These are phyloP conservation scores for Chiua virens DNA, from an alignment of 768 basidiomycete species.

Conservation along the genomic window DNA sequence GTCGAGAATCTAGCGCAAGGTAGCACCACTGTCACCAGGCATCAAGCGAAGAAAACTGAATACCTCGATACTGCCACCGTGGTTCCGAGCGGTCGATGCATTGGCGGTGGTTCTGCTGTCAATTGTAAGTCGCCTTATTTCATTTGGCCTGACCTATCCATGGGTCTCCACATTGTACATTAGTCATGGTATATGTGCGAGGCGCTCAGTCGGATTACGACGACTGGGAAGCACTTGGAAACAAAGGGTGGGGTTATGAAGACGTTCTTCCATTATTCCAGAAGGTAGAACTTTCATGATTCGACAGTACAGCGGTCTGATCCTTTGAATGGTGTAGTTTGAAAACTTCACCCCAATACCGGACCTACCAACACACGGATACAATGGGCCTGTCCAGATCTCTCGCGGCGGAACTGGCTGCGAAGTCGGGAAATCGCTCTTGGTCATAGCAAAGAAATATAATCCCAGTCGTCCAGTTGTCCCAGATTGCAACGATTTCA, in stretches of 20 bases:
- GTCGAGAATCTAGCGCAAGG: conserved; percentile 13
- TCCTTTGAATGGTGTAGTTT: background rate
- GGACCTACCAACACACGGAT: conserved; percentile 34
- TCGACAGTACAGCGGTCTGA: too few relatives aligned
- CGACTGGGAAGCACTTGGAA: conserved; percentile 24
- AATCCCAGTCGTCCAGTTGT: conserved; percentile 46
- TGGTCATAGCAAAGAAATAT: conserved; percentile 44
- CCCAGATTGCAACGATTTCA: conserved; percentile 50
- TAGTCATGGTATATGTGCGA: conserved; percentile 22
- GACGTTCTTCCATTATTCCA: conserved; percentile 26
- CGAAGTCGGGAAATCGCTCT: conserved; percentile 39
- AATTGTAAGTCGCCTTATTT: conserved; percentile 14
- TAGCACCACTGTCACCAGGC: conserved; percentile 18
- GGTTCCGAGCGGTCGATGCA: conserved; percentile 16
- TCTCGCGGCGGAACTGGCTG: conserved; percentile 14
- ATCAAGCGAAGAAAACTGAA: conserved; percentile 9
- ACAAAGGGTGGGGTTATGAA: conserved; percentile 24
- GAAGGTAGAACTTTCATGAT: conserved; percentile 13
- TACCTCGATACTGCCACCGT: conserved; percentile 10
- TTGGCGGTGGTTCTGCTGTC: conserved; percentile 27
- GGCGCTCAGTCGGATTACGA: conserved; percentile 29
- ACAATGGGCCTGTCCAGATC: conserved; percentile 30
- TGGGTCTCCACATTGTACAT: background rate
- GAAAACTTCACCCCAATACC: conserved; percentile 36
- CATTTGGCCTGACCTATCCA: too few relatives aligned